Base-by-base conservation (phyloP, 352 stramenopile genomes). In the Phytopythium chamaehyphon region DNA sequence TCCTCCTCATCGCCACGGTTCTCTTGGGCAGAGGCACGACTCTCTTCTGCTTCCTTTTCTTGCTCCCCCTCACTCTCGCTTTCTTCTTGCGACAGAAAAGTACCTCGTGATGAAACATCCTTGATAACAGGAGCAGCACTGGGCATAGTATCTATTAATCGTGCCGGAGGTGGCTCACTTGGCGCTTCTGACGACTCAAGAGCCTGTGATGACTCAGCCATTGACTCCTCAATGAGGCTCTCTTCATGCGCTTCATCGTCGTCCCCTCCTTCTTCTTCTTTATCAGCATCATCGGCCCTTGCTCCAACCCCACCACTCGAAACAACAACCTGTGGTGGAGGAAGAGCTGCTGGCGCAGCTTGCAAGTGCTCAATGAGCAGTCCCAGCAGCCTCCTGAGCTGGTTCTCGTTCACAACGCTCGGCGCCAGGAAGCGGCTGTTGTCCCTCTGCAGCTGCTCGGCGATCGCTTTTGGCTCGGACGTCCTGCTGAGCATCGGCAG, bases 351-450 rank as follows among this genome's bases (percentile, higher is more conserved):
- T 16, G 14, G 14, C 62, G 22, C 46, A 5, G 9, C 40, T 18
- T 73, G 62, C 19, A 87, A 37, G 55, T 82, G 72, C 35, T 83
- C 53, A 15, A 91, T 63, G n/a, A 93, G 54, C 47, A 62, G 67
- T 49, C 87, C 69, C 19, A 93, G 53, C 9, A 93, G 54, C 4
- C 79, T 66, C 48, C 69, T 64, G 7, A 93, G 57, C 51, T 93
- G 83, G 35, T 64, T 42, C 47, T 89, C 66, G 51, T 82, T 91
- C 23, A 93, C 79, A 16, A 93, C 44, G 3, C 35, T 61, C 0
- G 83, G 73, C 1, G 67, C 62, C 19, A 91, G 60, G 52, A 90
- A 92, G 24, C 64, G 63, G 2, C 65, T 55, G 47, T 92, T 83
- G 36, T 87, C 75, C n/a, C 68, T 61, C 51, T 90, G 78, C 31